A percentile compares a stretch with the other conserved stretches of the same genome.
phyloP scores from a whole-genome alignment of 2,329 filamentous ascomycete species.

The Cytospora schulzeri region DNA sequence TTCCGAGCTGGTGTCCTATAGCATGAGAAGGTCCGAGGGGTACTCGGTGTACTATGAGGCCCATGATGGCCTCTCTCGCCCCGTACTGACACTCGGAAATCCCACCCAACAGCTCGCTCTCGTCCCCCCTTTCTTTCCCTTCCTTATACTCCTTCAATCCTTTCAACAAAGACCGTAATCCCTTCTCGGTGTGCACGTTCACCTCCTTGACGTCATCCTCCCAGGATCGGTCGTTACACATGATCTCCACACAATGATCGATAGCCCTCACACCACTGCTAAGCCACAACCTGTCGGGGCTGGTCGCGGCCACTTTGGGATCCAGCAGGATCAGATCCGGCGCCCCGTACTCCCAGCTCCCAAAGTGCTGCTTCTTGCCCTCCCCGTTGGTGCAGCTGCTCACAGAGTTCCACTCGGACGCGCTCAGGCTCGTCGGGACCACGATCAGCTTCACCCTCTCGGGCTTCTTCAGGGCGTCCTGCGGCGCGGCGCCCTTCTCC shows the following conservation, averaged over 20 bases:
- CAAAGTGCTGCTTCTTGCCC: slow-evolving; percentile 1
- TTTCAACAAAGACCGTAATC: background rate
- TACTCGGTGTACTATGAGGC: background rate
- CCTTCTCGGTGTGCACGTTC: background rate
- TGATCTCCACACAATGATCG: background rate
- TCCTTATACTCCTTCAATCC: background rate
- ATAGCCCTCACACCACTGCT: background rate
- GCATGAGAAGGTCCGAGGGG: background rate
- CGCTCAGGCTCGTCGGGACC: background rate
- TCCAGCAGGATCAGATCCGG: background rate
- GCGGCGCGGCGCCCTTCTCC: background rate
- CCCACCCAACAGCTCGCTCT: background rate
- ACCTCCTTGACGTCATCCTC: background rate
- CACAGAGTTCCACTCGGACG: background rate
- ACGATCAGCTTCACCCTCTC: background rate
- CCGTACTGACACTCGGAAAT: background rate
- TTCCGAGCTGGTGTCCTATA: background rate
- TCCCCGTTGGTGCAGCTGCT: background rate
- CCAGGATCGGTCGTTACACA: background rate
- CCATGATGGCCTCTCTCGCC: background rate
- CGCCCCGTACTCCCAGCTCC: background rate
- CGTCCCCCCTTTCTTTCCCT: background rate
- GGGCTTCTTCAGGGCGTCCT: background rate
- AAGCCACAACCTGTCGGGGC: background rate
- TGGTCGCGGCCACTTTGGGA: background rate